Evolutionary conservation across 2,329 filamentous ascomycete species (phyloP).

Genomic region (Hymenoscyphus occultus): DNA sequence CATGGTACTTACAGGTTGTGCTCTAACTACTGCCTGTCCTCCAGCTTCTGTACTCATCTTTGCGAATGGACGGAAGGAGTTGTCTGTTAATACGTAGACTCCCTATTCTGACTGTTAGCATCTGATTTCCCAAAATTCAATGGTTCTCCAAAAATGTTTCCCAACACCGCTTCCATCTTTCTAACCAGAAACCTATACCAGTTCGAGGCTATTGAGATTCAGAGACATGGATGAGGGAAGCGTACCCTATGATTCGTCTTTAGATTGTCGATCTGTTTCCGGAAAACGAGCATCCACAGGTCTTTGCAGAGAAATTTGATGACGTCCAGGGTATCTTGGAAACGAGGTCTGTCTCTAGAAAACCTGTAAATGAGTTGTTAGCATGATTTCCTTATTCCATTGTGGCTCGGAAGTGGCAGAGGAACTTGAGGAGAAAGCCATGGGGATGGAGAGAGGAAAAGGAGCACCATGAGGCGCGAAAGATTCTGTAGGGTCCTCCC

Average conservation of each 20-base stretch:
- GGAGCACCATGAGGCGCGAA: not conserved
- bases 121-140: not conserved
- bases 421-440: not conserved
- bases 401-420: not conserved
- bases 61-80: slow-evolving; percentile 81
- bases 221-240: slow-evolving; percentile 4
- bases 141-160: not conserved
- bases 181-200: not conserved
- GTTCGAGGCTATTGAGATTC: not conserved
- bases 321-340: slow-evolving; percentile 87
- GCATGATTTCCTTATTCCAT: not conserved
- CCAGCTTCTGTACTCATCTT: slow-evolving; percentile 83
- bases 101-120: slow-evolving; percentile 50
- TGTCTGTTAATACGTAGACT: slow-evolving; percentile 94
- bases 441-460: not conserved
- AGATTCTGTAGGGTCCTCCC: not conserved
- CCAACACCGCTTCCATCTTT: not conserved
- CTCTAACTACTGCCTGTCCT: slow-evolving; percentile 68
- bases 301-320: slow-evolving; percentile 99
- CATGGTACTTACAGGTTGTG: slow-evolving; percentile 66
- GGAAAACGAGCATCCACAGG: slow-evolving; percentile 89
- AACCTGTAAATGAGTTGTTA: slow-evolving; percentile 51
- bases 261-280: slow-evolving; percentile 96
- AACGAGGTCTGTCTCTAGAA: slow-evolving; percentile 78
- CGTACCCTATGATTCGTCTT: slow-evolving; percentile 92